Base-by-base conservation (phyloP, 805 yeast species). In the Candida anglica region DNA sequence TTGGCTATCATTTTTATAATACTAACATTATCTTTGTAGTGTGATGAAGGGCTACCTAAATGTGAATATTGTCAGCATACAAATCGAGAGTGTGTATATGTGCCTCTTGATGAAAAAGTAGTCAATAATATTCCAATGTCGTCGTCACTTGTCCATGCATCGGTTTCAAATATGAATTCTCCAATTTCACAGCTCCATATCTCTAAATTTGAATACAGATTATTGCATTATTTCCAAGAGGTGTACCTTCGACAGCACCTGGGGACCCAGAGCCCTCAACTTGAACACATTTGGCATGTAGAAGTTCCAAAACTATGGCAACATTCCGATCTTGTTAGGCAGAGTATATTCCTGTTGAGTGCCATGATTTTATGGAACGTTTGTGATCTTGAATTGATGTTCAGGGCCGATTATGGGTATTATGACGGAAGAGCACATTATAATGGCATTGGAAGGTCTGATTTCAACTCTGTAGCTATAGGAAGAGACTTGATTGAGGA, bases 1-100 rank as follows among this genome's bases (percentile, higher is more conserved):
- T 21, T 11, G 10, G 23, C 9, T 9, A 9, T 11, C 23, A 21
- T 9, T 21, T 11, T 21, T 21, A 9, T 21, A 14, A n/a, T 13
- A 25, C 27, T 14, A n/a, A n/a, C 11, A 9, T 9, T 10, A n/a
- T 8, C 9, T 6, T 4, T 29, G 19, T 24, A 44, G 52, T 56
- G 60, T 36, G 46, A 54, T 31, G 52, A 49, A 21, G 53, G 38
- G 5, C 34, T 31, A 28, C 60, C 61, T 2, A 22, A 38, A 5
- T 56, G 61, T 36, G 61, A 55, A 26, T 56, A 56, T 35, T 56
- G 61, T 22, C 30, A 26, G 4, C 46, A 51, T 33, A 47, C 56
- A 15, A 36, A 38, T 16, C 30, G 56, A 9, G 35, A 34, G 6
- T 56, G 61, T 34, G 28, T 42, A 2, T 55, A 55, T 28, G 41